Conservation (phyloP, 202 grass and related monocot genomes). For the Dendrocalamus latiflorus region DNA sequence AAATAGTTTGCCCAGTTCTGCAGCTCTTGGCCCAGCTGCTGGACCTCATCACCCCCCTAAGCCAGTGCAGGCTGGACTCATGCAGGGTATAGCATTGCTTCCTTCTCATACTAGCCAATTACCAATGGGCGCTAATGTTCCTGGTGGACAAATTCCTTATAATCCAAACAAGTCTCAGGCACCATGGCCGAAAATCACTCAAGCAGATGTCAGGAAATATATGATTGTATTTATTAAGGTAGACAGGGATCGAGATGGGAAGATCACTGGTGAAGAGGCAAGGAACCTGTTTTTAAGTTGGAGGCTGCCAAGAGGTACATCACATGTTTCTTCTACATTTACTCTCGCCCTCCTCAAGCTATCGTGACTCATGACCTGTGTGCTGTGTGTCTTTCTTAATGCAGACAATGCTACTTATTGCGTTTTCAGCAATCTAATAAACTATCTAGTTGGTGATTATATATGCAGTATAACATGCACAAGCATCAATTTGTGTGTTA, state of each 20-base stretch:
- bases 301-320: constrained; percentile 92
- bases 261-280: constrained; percentile 93
- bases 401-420: background rate
- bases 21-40: constrained; percentile 28
- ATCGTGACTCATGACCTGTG: background rate
- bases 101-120: constrained; percentile 44
- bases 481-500: background rate
- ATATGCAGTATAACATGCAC: background rate
- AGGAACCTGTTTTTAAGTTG: constrained; percentile 98
- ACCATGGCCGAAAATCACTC: constrained; percentile 89
- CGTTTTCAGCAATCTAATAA: constrained; percentile 6
- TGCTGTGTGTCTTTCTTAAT: constrained; percentile 21
- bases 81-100: constrained; percentile 39
- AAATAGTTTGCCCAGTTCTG: constrained; percentile 38
- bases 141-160: constrained; percentile 49
- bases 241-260: constrained; percentile 96
- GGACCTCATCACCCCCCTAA: constrained; percentile 45
- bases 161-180: constrained; percentile 43
- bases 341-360: background rate
- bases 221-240: constrained; percentile 93
- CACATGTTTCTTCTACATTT: constrained; percentile 2
- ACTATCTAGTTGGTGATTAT: constrained; percentile 11
- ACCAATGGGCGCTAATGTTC: constrained; percentile 31
- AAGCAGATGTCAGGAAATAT: constrained; percentile 90
- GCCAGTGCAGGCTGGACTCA: constrained; percentile 28